These are phyloP conservation scores for Epichloe typhina DNA, from an alignment of 2,329 filamentous ascomycete species.

Conservation along the genomic window DNA sequence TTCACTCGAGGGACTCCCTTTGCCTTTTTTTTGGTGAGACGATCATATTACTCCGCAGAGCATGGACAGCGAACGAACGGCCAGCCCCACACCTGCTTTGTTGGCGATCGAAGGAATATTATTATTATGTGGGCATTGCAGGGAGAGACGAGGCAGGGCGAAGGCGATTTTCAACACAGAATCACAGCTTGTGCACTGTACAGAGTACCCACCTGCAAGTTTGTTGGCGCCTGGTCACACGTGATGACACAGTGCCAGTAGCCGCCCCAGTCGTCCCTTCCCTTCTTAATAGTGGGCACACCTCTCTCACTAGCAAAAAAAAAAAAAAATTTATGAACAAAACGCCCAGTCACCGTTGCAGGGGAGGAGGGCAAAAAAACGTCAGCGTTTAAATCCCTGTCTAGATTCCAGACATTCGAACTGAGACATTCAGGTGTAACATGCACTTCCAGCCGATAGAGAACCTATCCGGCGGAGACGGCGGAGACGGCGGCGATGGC, in stretches of 20 bases:
- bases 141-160: not conserved
- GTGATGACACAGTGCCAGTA: not conserved
- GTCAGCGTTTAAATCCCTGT: not conserved
- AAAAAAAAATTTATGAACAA: not conserved
- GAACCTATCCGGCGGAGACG: slow-evolving; percentile 10
- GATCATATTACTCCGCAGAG: no score
- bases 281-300: not conserved
- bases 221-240: not conserved
- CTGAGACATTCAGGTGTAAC: not conserved
- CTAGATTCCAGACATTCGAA: not conserved
- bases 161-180: not conserved
- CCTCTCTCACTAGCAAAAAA: not conserved
- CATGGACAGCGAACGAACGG: no score
- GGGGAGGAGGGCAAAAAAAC: slow-evolving; percentile 27
- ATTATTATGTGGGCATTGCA: not conserved
- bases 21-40: no score
- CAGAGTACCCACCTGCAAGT: not conserved
- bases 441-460: slow-evolving; percentile 25
- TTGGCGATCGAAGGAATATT: not conserved
- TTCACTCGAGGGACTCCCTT: no score
- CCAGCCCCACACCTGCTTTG: no score
- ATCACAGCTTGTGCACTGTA: not conserved
- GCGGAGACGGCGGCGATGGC: slow-evolving; percentile 3
- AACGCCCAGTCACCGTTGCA: not conserved
- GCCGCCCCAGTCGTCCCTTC: not conserved